Base-by-base conservation (phyloP, 805 yeast species). In the Ogataea ramenticola region DNA sequence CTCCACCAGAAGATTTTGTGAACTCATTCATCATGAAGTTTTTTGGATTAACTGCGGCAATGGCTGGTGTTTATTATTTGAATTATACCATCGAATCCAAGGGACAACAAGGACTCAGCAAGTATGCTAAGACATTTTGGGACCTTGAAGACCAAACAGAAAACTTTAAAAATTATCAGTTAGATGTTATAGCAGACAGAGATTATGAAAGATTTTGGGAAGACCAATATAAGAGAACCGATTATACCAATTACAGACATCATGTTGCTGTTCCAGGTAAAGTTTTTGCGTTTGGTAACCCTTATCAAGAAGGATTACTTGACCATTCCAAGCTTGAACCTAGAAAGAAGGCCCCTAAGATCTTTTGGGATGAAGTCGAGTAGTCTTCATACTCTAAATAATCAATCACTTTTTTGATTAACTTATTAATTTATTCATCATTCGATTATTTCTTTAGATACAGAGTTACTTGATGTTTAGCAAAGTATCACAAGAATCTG, bases 241-340 rank as follows among this genome's bases (percentile, higher is more conserved):
- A 8, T 34, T 19, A 10, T 16, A 34, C 8, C 8, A 34, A 17
- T 12, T n/a, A 19, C 5, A n/a, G 8, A 9, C 31, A 36, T 36
- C 22, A 36, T 26, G 20, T 43, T 19, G 54, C 44, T 12, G 49
- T 51, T 20, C 54, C 54, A 16, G 52, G 48, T 17, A 39, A 34
- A 41, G 42, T 36, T 21, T 49, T 45, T 29, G 45, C 49, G 8
- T 29, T 26, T 29, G 45, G 45, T 20, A 39, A 43, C 3, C 34
- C 44, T 9, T 36, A 40, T n/a, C 36, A 42, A 21, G 36, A 31
- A 31, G 19, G 35, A 3, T 24, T 32, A 4, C 40, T 40, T 29
- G 51, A 51, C 40, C 36, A 43, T 16, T 37, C 40, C 15, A 47
- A 42, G 20, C 26, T 47, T 30, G 54, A 47, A 34, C 50, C 51